These are phyloP conservation scores for Amaranthus hypochondriacus DNA, from an alignment of 148 eudicot genomes.

Conservation along the genomic window DNA sequence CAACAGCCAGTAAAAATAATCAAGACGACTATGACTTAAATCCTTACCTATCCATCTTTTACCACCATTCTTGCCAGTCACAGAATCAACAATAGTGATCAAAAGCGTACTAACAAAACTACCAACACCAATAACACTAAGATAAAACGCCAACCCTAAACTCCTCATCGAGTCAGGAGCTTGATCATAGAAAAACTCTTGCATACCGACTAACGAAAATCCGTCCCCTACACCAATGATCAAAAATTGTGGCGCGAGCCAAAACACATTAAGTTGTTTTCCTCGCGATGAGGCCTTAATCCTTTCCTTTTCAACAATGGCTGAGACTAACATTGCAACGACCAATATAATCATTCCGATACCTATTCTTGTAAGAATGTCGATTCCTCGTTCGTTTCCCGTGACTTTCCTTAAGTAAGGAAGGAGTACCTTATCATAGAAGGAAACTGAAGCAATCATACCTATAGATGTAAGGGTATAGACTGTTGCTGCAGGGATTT, in stretches of 20 bases:
- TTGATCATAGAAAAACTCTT: slow-evolving; percentile 71
- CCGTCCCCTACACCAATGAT: slow-evolving; percentile 57
- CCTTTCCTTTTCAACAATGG: slow-evolving; percentile 44
- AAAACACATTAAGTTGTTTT: slow-evolving; percentile 37
- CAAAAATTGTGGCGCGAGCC: slow-evolving; percentile 63
- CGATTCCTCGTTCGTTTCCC: slow-evolving; percentile 51
- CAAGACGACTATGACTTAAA: slow-evolving; percentile 39
- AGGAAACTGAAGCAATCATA: slow-evolving; percentile 31
- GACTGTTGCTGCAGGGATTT: slow-evolving; percentile 52
- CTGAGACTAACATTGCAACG: slow-evolving; percentile 36
- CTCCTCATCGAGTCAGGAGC: slow-evolving; percentile 72
- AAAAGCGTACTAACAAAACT: slow-evolving; percentile 42
- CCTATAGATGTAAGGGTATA: slow-evolving; percentile 36
- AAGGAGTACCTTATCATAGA: slow-evolving; percentile 45
- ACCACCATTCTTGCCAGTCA: slow-evolving; percentile 35
- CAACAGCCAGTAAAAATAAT: slow-evolving; percentile 44
- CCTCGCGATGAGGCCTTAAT: slow-evolving; percentile 21
- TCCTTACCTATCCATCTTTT: slow-evolving; percentile 49
- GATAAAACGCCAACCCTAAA: slow-evolving; percentile 52
- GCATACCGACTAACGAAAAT: slow-evolving; percentile 58
- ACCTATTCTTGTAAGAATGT: slow-evolving; percentile 50
- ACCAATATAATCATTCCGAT: slow-evolving; percentile 51
- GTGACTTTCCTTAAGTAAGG: slow-evolving; percentile 46
- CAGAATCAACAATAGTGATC: slow-evolving; percentile 33
- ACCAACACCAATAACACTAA: slow-evolving; percentile 52